phyloP scores from a whole-genome alignment of 2,329 filamentous ascomycete genomes.

The Alternaria solani region DNA sequence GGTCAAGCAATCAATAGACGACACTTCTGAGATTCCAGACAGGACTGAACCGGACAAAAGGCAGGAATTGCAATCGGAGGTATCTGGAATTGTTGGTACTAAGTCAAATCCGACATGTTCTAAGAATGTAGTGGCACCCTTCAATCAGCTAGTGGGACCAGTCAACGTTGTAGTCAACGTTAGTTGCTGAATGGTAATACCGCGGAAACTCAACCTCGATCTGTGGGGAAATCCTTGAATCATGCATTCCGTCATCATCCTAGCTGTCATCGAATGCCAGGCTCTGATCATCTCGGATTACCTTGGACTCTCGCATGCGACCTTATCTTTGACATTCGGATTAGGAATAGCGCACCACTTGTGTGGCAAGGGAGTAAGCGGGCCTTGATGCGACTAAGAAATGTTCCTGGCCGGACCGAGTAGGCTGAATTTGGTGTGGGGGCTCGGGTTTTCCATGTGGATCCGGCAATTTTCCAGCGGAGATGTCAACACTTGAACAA shows the following conservation, averaged over 20 bases:
- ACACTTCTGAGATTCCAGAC: background rate
- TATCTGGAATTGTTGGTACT: constrained; percentile 1
- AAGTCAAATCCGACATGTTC: background rate
- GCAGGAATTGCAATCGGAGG: background rate
- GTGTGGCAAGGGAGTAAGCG: constrained; percentile 15
- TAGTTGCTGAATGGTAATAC: constrained; percentile 16
- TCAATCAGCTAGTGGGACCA: constrained; percentile 17
- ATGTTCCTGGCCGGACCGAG: constrained; percentile 22
- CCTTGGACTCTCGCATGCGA: constrained; percentile 35
- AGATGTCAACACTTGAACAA: constrained; percentile 23
- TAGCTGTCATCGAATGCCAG: constrained; percentile 7
- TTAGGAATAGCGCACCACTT: constrained; percentile 32
- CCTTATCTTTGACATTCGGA: constrained; percentile 45
- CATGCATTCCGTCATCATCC: constrained; percentile 28
- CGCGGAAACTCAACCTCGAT: constrained; percentile 29
- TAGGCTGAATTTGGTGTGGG: constrained; percentile 23
- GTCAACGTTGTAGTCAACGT: constrained; percentile 17
- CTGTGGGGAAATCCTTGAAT: constrained; percentile 32
- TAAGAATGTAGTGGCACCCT: constrained; percentile 16
- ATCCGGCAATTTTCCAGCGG: constrained; percentile 19
- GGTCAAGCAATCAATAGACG: background rate
- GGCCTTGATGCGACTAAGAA: constrained; percentile 13
- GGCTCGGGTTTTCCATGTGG: constrained; percentile 9
- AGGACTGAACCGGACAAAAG: constrained; percentile 1
- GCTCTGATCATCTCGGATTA: constrained; percentile 14